Evolutionary conservation across 108 stramenopile genomes (phyloP), one percentile per base, ranked within the genome.

Genomic region (Aurantiochytrium sp.): DNA sequence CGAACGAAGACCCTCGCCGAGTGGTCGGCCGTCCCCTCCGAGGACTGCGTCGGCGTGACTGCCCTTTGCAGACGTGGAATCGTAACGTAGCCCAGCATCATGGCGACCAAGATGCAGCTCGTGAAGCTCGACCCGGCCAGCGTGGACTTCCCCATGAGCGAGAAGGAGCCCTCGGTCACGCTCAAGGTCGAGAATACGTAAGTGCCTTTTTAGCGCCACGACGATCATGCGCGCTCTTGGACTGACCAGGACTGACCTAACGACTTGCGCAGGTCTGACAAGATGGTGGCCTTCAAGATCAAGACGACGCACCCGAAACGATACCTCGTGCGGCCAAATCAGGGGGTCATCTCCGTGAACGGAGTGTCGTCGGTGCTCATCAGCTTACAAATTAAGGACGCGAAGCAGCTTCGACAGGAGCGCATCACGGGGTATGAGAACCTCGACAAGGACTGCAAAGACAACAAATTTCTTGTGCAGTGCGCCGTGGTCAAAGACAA

Each of bases 281-380:
- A 81, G 73, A 81, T 81, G 73, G 73, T 81, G 1, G 87, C 68
- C 12, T 87, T 69, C 68, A 87, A 87, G 45, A 54, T 87, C 2
- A 68, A 69, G 10, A 87, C 87, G 41, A 87, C 87, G 19, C 31
- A 68, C 5, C 87, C 87, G 3, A 68, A 87, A 68, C 41, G 87
- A 0, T 87, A 87, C 55, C 45, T 87, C 4, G 87, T 87, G 24
- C 65, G 65, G 68, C 87, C 87, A 15, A 87, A 87, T 31, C 87
- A 87, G 37, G 87, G 68, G 5, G 10, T 69, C 4, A 68, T 87
- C 10, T 15, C 68, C 21, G 32, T 69, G 10, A n/a, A 31, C 3
- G 34, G 37, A 15, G 68, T 50, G 6, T 52, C 50, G n/a, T 27
- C 34, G 21, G 52, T 86, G 10, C 24, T n/a, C 4, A 86, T 86